Evolutionary conservation across 225 moss, liverwort and hornwort genomes (phyloP), one percentile per base, ranked within the genome.

Genomic region (Polytrichum formosum): DNA sequence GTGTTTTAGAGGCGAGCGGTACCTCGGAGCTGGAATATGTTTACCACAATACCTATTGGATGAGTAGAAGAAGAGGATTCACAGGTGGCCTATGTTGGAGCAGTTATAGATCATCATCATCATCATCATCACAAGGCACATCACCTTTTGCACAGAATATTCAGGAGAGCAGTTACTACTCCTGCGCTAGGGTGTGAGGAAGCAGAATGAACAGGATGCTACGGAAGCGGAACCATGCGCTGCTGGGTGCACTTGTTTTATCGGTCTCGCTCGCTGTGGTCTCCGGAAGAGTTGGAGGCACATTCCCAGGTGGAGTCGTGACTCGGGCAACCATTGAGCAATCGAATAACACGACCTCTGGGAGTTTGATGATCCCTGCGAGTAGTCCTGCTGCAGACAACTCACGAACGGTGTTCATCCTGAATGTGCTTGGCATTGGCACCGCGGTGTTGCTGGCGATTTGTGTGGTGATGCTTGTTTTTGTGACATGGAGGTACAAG

Each of bases 261-360:
- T 75, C 73, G n/a, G 18, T 78, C 20, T 78, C 67, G 4, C 53
- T 84, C 26, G 70, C 75, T 7, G n/a, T 73, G 21, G 84, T 84
- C 4, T 81, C 73, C 5, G 81, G 78, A 18, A 64, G 84, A 70
- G 77, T 75, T 7, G 75, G 75, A 30, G 78, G 73, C 63, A 79
- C 62, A 1, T 69, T 78, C 7, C 25, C 46, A n/a, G 19, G n/a
- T 8, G 35, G 58, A 18, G 54, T 67, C 1, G 53, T 62, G 37
- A 1, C 66, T 53, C 20, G 63, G 2, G 21, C n/a, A 20, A 58
- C 5, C 6, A 58, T 6, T 58, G 58, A 58, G 20, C 58, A 20
- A 22, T 22, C 1, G 58, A 2, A 2, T 21, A 22, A 20, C 10
- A 62, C 7, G 2, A 23, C 25, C 22, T 23, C 62, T 13, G 62